phyloP scores from a whole-genome alignment of 805 yeast species.

The Starmera caribaea region DNA sequence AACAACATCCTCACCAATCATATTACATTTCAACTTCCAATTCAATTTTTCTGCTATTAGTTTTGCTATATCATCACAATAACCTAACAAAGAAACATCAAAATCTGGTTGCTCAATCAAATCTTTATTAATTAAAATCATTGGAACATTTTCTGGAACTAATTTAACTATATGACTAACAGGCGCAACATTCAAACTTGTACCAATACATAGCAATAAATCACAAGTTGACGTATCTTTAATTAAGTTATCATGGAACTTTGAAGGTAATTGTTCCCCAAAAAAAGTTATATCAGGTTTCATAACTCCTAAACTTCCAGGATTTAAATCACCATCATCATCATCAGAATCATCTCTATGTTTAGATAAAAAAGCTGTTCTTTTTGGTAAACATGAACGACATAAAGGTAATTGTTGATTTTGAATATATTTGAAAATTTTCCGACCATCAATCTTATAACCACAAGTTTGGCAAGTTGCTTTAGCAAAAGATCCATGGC shows the following conservation, averaged over 20 bases:
- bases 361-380: conserved; percentile 23
- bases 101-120: conserved; percentile 69
- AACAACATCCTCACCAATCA: no score
- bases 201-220: conserved; percentile 75
- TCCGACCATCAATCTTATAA: conserved; percentile 54
- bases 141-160: conserved; percentile 68
- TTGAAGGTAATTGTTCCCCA: conserved; percentile 71
- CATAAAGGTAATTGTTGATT: conserved; percentile 59
- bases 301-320: conserved; percentile 64
- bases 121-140: conserved; percentile 69
- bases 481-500: conserved; percentile 87
- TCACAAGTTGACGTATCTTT: conserved; percentile 66
- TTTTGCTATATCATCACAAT: conserved; percentile 75
- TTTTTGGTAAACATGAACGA: conserved; percentile 47
- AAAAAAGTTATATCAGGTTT: conserved; percentile 92
- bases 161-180: conserved; percentile 80
- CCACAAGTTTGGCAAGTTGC: conserved; percentile 80
- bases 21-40: conserved; percentile 40
- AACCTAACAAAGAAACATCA: conserved; percentile 69
- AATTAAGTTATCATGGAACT: conserved; percentile 50
- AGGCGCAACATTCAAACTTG: conserved; percentile 87
- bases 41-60: conserved; percentile 46
- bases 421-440: conserved; percentile 50
- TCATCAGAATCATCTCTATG: conserved; percentile 2
- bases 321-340: conserved; percentile 13